Base-by-base conservation (phyloP, 495 filamentous ascomycete genomes). In the Sporormia fimetaria region DNA sequence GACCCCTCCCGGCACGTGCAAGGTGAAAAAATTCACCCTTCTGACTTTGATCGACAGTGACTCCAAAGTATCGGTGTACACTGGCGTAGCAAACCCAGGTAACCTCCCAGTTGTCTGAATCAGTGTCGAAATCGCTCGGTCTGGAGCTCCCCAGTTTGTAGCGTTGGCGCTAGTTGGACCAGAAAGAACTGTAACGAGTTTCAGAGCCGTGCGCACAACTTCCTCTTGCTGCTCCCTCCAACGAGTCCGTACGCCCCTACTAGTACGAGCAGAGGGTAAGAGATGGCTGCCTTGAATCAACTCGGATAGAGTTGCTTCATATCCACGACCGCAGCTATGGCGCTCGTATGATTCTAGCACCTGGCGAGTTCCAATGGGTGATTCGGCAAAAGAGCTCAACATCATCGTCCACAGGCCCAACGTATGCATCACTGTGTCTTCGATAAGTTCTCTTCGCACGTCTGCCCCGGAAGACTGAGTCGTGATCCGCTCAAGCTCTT, bases 401-500 rank as follows among this genome's bases (percentile, higher is more conserved):
- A 46, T 16, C 44, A 47, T 47, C 2, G 30, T 28, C 44, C 44
- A 47, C 2, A 30, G 22, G 10, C 44, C 44, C 21, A 47, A 20
- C 11, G 41, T 47, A 17, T 47, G 41, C 28, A 47, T 14, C 9
- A 47, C 30, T 22, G 44, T 47, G 21, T 47, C 44, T 12, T 47
- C 37, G 0, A 47, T 37, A 29, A 40, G 28, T 14, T 47, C 44
- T 16, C 29, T 47, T 23, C 44, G 24, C 9, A 23, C 30, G n/a
- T 21, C 6, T 29, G 12, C 44, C 36, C 6, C 31, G n/a, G n/a
- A n/a, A n/a, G n/a, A n/a, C 37, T 4, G 36, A 12, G 16, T 33
- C 17, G 10, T 36, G 34, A 36, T 47, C 36, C 10, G 22, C 22
- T 22, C 40, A 47, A 47, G 7, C 2, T 33, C 36, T 21, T 40